phyloP scores from a whole-genome alignment of 2,329 filamentous ascomycete species.

The Verticillium tricorpus region DNA sequence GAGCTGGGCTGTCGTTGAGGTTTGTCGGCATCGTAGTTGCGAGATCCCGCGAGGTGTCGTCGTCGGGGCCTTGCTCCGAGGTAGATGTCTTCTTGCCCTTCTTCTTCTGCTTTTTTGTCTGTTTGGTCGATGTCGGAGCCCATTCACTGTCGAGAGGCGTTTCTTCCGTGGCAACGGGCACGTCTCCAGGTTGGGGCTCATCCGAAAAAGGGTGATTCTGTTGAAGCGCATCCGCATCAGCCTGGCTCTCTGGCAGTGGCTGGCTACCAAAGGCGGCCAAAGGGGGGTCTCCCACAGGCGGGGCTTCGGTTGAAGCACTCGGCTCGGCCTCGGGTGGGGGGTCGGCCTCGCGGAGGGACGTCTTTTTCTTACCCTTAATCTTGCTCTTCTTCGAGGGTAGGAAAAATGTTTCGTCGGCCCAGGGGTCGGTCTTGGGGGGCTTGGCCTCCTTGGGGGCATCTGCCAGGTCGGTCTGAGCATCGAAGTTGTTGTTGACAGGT shows the following conservation, averaged over 20 bases:
- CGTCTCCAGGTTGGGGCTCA: neutral
- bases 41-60: neutral
- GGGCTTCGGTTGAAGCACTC: neutral
- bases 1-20: neutral
- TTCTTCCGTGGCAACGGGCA: neutral
- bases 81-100: conserved; percentile 11
- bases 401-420: neutral
- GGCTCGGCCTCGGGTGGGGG: conserved; percentile 1
- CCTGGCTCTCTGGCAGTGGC: neutral
- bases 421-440: neutral
- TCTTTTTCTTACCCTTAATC: neutral
- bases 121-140: neutral
- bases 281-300: neutral
- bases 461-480: neutral
- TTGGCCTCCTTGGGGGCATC: neutral
- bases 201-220: neutral
- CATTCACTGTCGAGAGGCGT: neutral
- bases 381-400: conserved; percentile 3
- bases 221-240: neutral
- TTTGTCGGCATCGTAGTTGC: neutral
- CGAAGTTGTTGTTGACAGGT: neutral
- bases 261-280: neutral
- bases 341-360: conserved; percentile 2
- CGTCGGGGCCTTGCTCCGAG: conserved; percentile 4
- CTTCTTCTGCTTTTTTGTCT: conserved; percentile 6